phyloP scores from a whole-genome alignment of 148 eudicot genomes.

The Vaccinium vitisidaea region DNA sequence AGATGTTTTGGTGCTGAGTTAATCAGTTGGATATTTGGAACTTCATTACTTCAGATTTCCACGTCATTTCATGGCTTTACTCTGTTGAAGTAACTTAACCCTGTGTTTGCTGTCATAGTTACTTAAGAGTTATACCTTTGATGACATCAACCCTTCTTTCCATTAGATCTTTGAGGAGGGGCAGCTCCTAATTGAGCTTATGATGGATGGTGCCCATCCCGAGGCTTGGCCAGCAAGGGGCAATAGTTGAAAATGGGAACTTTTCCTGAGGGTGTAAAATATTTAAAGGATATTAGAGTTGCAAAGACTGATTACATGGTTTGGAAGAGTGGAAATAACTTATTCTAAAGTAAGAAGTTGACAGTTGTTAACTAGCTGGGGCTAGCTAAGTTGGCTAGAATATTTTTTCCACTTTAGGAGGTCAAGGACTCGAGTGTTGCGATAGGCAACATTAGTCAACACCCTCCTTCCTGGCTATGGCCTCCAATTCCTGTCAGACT shows the following conservation, averaged over 20 bases:
- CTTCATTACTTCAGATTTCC: not conserved
- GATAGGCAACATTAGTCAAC: too few relatives aligned
- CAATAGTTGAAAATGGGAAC: not conserved
- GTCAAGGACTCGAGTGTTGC: too few relatives aligned
- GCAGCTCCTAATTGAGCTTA: not conserved
- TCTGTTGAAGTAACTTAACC: not conserved
- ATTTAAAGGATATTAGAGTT: not conserved
- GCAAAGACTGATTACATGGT: not conserved
- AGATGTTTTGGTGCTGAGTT: not conserved
- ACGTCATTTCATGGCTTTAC: not conserved
- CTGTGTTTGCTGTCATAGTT: not conserved
- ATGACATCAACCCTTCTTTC: not conserved
- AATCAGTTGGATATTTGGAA: too few relatives aligned
- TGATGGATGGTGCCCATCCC: not conserved
- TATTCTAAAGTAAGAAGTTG: not conserved
- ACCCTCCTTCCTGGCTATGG: too few relatives aligned
- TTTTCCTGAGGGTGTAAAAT: not conserved
- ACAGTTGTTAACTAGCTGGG: too few relatives aligned
- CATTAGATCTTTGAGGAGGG: not conserved
- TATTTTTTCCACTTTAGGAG: too few relatives aligned
- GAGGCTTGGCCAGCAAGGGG: not conserved
- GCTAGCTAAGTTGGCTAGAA: too few relatives aligned
- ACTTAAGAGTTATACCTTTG: not conserved
- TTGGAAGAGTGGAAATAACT: not conserved
- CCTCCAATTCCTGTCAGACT: too few relatives aligned